Evolutionary conservation across 768 basidiomycete genomes (phyloP).

Genomic region (Leucocoprinus birnbaumii): DNA sequence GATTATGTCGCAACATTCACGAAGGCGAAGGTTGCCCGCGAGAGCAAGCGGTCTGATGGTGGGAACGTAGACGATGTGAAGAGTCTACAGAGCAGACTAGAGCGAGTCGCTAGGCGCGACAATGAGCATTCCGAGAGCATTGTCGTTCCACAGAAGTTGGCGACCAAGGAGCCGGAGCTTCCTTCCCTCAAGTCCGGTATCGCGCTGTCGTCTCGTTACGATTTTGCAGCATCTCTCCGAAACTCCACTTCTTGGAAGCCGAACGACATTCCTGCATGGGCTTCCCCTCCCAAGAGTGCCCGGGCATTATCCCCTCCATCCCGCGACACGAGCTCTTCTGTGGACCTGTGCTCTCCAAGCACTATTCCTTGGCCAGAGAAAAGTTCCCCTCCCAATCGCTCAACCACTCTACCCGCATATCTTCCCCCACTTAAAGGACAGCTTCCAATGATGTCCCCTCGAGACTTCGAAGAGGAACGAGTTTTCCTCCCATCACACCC

Average conservation of each 20-base stretch:
- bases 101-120: conserved; percentile 50
- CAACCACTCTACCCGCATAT: background rate
- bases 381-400: conserved; percentile 15
- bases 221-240: conserved; percentile 51
- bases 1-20: conserved; percentile 80
- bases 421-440: conserved; percentile 8
- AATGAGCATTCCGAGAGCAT: conserved; percentile 23
- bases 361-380: conserved; percentile 41
- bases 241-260: conserved; percentile 28
- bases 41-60: conserved; percentile 29
- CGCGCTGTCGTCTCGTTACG: conserved; percentile 54
- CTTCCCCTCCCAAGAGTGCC: conserved; percentile 18
- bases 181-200: conserved; percentile 32
- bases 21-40: conserved; percentile 23
- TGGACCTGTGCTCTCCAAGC: conserved; percentile 20
- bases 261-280: background rate
- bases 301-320: conserved; percentile 45
- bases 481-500: conserved; percentile 22
- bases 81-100: conserved; percentile 64
- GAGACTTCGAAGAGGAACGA: conserved; percentile 35
- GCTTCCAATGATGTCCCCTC: conserved; percentile 45
- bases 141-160: conserved; percentile 11
- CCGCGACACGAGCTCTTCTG: conserved; percentile 2
- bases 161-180: conserved; percentile 16
- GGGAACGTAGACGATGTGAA: conserved; percentile 43